Evolutionary conservation across 306 rosid species (phyloP), one percentile per base, ranked within the genome.

Genomic region (Quercus cerris): DNA sequence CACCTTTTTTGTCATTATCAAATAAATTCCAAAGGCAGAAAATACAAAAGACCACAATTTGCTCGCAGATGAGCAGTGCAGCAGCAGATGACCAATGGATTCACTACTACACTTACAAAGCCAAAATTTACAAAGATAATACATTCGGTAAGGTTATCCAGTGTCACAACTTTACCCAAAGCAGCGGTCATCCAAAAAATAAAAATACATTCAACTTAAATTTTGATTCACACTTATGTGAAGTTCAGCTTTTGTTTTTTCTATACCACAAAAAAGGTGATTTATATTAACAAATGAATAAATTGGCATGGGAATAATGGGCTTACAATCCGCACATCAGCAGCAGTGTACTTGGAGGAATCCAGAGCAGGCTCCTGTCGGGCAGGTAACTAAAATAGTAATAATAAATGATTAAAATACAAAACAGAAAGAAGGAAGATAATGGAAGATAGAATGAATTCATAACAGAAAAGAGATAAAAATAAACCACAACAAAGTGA

Each of bases 321-420:
- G 88, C 98, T 93, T 85, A 96, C 98, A 90, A 96, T 91, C 78
- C 98, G 97, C 78, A 96, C 99, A 86, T 96, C 99, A 17, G 94
- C 98, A 31, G 98, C 99, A 0, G 99, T 90, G 72, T 93, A 96
- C 86, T 96, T 96, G 18, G 97, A 82, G 61, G 98, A 90, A 86
- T 96, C 99, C 83, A 87, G 52, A 73, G 84, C 81, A 27, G 97
- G 99, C 84, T 96, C 99, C 88, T 91, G 98, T 76, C 97, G 86
- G 64, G 92, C 87, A 72, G 98, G 94, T 75, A 96, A 90, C 99
- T 96, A 88, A 55, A 31, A 80, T 27, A 77, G 72, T 71, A 82
- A 30, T 76, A 83, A 62, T 25, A 73, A 83, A 67, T 25, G 0
- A 75, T 22, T 59, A 70, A 41, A 35, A 68, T 68, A 28, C 46